Conservation (phyloP, 129 eudicot species). For the Glebionis coronaria region DNA sequence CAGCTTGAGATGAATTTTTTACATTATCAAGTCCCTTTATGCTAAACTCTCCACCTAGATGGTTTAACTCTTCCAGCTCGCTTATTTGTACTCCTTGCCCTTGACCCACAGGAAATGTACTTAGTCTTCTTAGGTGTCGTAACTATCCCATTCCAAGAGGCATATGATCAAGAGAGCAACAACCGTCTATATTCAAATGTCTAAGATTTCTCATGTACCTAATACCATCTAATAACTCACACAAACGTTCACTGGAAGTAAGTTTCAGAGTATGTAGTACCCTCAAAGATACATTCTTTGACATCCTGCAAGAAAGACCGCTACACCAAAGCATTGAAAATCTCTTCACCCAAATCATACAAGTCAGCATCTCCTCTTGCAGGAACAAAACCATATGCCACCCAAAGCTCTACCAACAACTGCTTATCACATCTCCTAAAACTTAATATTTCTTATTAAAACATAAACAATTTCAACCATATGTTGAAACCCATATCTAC, state of each 20-base stretch:
- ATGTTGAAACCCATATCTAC: too few relatives aligned
- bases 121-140: conserved; percentile 34
- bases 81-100: conserved; percentile 24
- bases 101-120: conserved; percentile 34
- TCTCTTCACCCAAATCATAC: conserved; percentile 38
- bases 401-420: conserved; percentile 35
- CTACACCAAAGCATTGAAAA: conserved; percentile 33
- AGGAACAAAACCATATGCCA: conserved; percentile 39
- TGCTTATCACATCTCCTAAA: too few relatives aligned
- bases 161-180: conserved; percentile 38
- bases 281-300: conserved; percentile 33
- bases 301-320: conserved; percentile 38
- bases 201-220: conserved; percentile 37
- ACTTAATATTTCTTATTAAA: too few relatives aligned
- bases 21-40: conserved; percentile 31
- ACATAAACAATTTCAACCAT: too few relatives aligned
- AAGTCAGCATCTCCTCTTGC: conserved; percentile 36
- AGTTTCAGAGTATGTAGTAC: conserved; percentile 32
- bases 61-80: conserved; percentile 32
- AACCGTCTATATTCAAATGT: conserved; percentile 32
- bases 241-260: conserved; percentile 21
- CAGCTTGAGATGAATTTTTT: conserved; percentile 18
- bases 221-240: conserved; percentile 31
- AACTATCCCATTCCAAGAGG: conserved; percentile 41
- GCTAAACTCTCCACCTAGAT: conserved; percentile 35